Evolutionary conservation across 768 basidiomycete genomes (phyloP), one percentile per base, ranked within the genome.

Genomic region (Serendipita indica): DNA sequence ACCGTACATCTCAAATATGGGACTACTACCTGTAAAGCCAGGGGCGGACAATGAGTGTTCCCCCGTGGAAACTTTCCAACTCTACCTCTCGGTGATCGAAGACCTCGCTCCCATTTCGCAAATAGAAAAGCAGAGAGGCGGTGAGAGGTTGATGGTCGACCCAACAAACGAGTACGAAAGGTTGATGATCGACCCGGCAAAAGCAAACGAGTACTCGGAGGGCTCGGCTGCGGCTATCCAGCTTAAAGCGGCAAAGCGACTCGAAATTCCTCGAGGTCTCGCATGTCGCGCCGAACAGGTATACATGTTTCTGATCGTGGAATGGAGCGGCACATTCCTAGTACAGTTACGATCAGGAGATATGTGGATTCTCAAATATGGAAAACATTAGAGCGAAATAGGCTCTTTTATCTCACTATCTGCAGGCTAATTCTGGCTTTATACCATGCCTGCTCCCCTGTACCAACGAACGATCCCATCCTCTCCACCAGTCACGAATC

Each of bases 381-480:
- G 49, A 10, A 54, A 54, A n/a, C n/a, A n/a, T n/a, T n/a, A n/a
- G n/a, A n/a, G n/a, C n/a, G n/a, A n/a, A n/a, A n/a, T n/a, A n/a
- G n/a, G n/a, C n/a, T n/a, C n/a, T n/a, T n/a, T n/a, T n/a, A n/a
- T n/a, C n/a, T n/a, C n/a, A n/a, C n/a, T n/a, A n/a, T n/a, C n/a
- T n/a, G n/a, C n/a, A n/a, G n/a, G n/a, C n/a, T n/a, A 39, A 39
- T 13, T 1, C 37, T 7, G 27, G 41, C 7, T 27, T 65, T 58
- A 71, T 54, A 72, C 71, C 12, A 72, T 64, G 20, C 84, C 86
- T 1, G 84, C 86, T 28, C 80, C 79, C 65, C 84, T 77, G 84
- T 83, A 89, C 85, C 86, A 89, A 59, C 77, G 73, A 3, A 87
- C 81, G 1, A 74, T 63, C 0, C 86, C 88, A 59, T 88, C 86